Evolutionary conservation across 2,329 filamentous ascomycete genomes (phyloP), one percentile per base, ranked within the genome.

Genomic region (Pseudogymnoascus destructans): DNA sequence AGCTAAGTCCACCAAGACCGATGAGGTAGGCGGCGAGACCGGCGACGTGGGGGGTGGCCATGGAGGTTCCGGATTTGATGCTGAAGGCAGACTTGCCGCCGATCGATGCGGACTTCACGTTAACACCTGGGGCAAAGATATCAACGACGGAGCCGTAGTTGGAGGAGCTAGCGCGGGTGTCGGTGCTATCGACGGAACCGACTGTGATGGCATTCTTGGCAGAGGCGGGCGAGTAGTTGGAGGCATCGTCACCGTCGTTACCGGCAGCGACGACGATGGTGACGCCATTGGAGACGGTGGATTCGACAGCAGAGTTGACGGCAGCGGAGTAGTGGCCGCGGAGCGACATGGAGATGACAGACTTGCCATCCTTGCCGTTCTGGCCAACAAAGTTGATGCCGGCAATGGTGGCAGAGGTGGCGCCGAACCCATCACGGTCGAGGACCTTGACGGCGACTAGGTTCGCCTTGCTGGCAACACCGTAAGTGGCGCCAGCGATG

Each of bases 261-360:
- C 80, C 80, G 17, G 79, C 79, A 2, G 79, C 78, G 0, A 79
- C 78, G 30, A 78, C 75, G 1, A 77, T 72, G 56, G 79, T 73
- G 25, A 83, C 69, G 19, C 78, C 79, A 1, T 67, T 65, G 21
- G 64, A 64, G 64, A 74, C 74, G 55, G 77, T 76, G 21, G 68
- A 70, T 33, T 73, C 70, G 13, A 81, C 72, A 52, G 77, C 77
- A 30, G 64, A 66, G 72, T 81, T 81, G 64, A 80, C 70, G 40
- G 78, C 70, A 0, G 69, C 61, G 0, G 75, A 77, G 59, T 66
- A 67, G 25, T 65, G 59, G 1, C 76, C 77, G 59, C 79, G 79
- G 17, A 84, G 74, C 3, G 80, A 83, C 79, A 84, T 80, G 74
- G 82, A 84, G 74, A 84, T 77, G 64, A 84, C 76, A 59, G 77